Evolutionary conservation across 345 rosid species (phyloP), one percentile per base, ranked within the genome.

Genomic region (Arabidopsis thaliana): DNA sequence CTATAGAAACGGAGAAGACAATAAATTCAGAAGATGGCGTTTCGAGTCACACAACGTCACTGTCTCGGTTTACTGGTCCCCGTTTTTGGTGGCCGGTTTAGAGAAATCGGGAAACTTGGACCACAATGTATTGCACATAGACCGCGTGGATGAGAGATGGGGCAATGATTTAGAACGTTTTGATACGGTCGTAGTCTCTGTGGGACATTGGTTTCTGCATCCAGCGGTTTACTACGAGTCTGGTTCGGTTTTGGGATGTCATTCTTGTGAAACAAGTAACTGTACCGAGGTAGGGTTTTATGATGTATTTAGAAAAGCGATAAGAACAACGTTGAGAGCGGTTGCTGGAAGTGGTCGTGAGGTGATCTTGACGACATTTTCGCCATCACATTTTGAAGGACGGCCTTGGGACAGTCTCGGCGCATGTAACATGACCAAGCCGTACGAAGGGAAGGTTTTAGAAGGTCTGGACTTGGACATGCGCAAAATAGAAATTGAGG

Each of bases 171-270:
- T 94, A 64, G 80, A 78, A 32, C 69, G 72, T 22, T 65, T 91
- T 2, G 95, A 90, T 65, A 65, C 84, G 83, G 57, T 88, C 51
- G 82, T 95, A 8, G 60, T 92, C 53, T 95, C 99, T 4, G 67
- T 90, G 52, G 99, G 99, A 58, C 99, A 92, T 69, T 92, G 99
- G 99, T 95, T 92, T 59, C 71, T 92, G 4, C 93, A 95, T 73
- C 97, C 93, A 1, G 97, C 99, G 13, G 95, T 90, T 58, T 95
- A 86, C 79, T 80, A 50, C 32, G 94, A 90, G 82, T 85, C 85
- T 14, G 88, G 80, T 74, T 71, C 82, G 49, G 83, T 84, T 20
- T 59, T 95, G 59, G 99, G 99, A 40, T 92, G 99, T 65, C 99
- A 95, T 80, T 86, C 82, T 79, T 92, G 96, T 53, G 86, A 84